Conservation (phyloP, 2,329 filamentous ascomycete species). For the Diaporthe destruens region DNA sequence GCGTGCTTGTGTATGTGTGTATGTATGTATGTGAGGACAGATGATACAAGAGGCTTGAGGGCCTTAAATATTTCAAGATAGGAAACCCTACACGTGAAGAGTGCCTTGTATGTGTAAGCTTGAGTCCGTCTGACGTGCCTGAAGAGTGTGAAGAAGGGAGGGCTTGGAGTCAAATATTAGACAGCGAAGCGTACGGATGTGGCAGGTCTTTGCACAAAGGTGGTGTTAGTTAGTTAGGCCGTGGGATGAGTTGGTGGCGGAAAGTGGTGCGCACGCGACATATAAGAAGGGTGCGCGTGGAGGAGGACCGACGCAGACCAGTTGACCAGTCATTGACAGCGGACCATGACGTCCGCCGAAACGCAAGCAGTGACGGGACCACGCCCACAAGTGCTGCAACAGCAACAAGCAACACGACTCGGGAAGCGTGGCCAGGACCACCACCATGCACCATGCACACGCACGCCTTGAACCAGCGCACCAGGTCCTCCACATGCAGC, state of each 20-base stretch:
- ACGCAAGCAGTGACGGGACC: neutral
- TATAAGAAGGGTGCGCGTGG: neutral
- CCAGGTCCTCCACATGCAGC: neutral
- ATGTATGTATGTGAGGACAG: neutral
- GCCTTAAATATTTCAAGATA: too few species aligned
- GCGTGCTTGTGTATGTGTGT: neutral
- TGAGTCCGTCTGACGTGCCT: neutral
- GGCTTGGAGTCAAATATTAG: neutral
- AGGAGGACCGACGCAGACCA: slow-evolving; percentile 7
- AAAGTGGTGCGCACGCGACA: slow-evolving; percentile 20
- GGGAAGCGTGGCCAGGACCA: slow-evolving; percentile 20
- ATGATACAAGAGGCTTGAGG: neutral
- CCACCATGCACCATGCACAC: neutral
- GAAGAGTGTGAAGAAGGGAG: neutral
- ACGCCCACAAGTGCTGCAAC: slow-evolving; percentile 32
- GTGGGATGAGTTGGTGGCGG: slow-evolving; percentile 1
- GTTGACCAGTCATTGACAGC: slow-evolving; percentile 21
- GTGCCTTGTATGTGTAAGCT: neutral
- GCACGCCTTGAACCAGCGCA: neutral
- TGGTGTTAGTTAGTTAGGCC: neutral
- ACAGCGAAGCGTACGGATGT: neutral
- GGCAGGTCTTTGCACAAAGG: neutral
- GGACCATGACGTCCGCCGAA: slow-evolving; percentile 26
- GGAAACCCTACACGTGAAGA: too few species aligned
- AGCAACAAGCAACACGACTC: slow-evolving; percentile 29